These are phyloP conservation scores for Ceratonia siliqua DNA, from an alignment of 306 rosid genomes.

Conservation along the genomic window DNA sequence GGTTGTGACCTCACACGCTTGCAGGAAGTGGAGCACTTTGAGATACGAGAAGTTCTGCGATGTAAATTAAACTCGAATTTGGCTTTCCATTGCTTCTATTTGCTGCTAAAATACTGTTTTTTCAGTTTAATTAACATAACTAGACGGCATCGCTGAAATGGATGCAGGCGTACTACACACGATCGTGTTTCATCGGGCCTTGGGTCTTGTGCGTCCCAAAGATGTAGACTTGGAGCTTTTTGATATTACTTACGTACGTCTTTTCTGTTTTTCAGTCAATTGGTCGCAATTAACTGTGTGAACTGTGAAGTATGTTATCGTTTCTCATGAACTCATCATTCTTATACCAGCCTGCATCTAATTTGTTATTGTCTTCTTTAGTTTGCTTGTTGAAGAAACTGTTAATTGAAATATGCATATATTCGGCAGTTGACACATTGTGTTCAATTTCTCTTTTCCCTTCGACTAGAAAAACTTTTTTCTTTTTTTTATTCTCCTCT, in stretches of 20 bases:
- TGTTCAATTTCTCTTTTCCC: not conserved
- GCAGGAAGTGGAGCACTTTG: constrained; percentile 87
- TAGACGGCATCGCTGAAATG: not conserved
- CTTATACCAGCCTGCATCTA: not conserved
- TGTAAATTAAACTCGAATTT: constrained; percentile 48
- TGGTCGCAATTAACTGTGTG: not conserved
- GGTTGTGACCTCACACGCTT: not conserved
- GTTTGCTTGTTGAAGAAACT: not conserved
- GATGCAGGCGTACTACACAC: constrained; percentile 91
- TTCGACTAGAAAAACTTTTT: not conserved
- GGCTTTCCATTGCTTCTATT: not conserved
- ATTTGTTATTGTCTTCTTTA: not conserved
- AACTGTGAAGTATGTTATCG: not conserved
- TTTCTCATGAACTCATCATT: not conserved
- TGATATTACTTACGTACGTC: constrained; percentile 86
- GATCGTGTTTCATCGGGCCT: constrained; percentile 87
- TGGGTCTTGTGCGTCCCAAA: constrained; percentile 97
- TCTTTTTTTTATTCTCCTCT: not conserved
- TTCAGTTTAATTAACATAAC: not conserved
- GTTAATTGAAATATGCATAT: not conserved
- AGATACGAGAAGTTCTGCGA: constrained; percentile 92
- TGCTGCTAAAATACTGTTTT: not conserved
- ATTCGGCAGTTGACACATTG: not conserved
- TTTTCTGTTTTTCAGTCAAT: not conserved
- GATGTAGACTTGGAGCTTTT: constrained; percentile 90